Evolutionary conservation across 2,329 filamentous ascomycete species (phyloP).

Genomic region (Cytospora schulzeri): DNA sequence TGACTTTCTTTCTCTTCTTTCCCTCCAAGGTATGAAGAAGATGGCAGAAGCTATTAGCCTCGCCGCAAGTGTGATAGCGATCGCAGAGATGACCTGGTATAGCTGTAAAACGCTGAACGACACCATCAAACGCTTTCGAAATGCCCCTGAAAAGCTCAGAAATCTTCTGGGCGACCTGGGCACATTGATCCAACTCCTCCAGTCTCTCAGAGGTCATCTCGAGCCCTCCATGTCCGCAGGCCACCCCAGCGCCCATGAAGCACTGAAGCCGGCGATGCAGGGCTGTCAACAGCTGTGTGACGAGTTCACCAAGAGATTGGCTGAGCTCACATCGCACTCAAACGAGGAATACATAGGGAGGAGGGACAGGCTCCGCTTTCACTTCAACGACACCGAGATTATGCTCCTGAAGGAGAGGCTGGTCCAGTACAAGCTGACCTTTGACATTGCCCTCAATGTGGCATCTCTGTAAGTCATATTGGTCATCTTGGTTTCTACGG

Average conservation of each 20-base stretch:
- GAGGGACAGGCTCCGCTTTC: slow-evolving; percentile 11
- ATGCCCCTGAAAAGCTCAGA: neutral
- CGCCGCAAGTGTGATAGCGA: neutral
- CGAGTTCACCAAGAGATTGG: neutral
- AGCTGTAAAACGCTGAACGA: slow-evolving; percentile 16
- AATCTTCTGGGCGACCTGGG: neutral
- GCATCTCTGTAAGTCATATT: neutral
- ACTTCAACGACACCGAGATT: slow-evolving; percentile 18
- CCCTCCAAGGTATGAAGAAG: too few relatives aligned
- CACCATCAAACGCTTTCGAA: neutral
- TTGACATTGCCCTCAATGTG: slow-evolving; percentile 7
- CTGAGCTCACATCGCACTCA: slow-evolving; percentile 13
- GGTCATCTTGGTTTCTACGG: too few relatives aligned
- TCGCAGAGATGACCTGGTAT: slow-evolving; percentile 2
- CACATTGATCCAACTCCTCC: slow-evolving; percentile 1
- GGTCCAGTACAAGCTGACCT: slow-evolving; percentile 11
- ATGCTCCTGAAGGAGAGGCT: slow-evolving; percentile 10
- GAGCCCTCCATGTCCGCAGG: neutral
- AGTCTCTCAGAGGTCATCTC: neutral
- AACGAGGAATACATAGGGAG: neutral
- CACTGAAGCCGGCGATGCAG: neutral
- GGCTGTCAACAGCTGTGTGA: slow-evolving; percentile 4
- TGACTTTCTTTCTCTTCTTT: neutral
- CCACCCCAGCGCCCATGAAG: slow-evolving; percentile 2
- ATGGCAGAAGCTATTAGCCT: neutral